A percentile compares a stretch with the other conserved stretches of the same genome.
Conservation (phyloP, 257 asterid genomes). For the Hygrophila difformis region DNA sequence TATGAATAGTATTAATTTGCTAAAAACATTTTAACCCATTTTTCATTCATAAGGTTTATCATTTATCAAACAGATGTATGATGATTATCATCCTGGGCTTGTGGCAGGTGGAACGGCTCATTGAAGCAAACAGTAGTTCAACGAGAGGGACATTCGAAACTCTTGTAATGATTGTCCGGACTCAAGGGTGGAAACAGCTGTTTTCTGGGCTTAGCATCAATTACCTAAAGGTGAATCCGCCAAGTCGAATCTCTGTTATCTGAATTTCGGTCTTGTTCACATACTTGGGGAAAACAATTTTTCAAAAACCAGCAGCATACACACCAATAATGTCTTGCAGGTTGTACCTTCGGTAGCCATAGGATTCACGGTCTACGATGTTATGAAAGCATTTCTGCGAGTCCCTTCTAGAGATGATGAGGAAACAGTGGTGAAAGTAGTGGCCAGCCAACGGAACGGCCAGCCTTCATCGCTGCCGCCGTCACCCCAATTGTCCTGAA, state of each 20-base stretch:
- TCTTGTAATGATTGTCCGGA: slow-evolving; percentile 43
- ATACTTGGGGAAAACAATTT: no score
- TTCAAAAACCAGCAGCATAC: no score
- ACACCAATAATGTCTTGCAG: slow-evolving; percentile 32
- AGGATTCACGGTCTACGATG: slow-evolving; percentile 81
- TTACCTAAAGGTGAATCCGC: slow-evolving; percentile 58
- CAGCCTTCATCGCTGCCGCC: slow-evolving; percentile 32
- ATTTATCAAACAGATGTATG: no score
- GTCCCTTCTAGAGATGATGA: slow-evolving; percentile 88
- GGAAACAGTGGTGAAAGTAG: slow-evolving; percentile 25
- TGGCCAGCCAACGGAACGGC: slow-evolving; percentile 19
- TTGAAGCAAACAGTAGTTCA: slow-evolving; percentile 30
- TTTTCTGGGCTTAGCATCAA: slow-evolving; percentile 96
- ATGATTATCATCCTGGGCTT: not conserved
- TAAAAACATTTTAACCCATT: no score
- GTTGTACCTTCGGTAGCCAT: slow-evolving; percentile 96
- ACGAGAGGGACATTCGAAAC: slow-evolving; percentile 56
- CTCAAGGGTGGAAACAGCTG: slow-evolving; percentile 80
- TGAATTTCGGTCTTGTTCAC: no score
- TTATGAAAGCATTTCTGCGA: slow-evolving; percentile 62
- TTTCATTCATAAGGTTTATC: no score
- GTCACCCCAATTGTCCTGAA: no score
- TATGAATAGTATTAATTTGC: no score
- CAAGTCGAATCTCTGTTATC: not conserved
- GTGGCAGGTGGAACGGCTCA: slow-evolving; percentile 65